Percentiles rank a stretch among this genome's conserved stretches.
Evolutionary conservation across 1,284 basidiomycete genomes (phyloP).

Genomic region (Trichosporon asahii): DNA sequence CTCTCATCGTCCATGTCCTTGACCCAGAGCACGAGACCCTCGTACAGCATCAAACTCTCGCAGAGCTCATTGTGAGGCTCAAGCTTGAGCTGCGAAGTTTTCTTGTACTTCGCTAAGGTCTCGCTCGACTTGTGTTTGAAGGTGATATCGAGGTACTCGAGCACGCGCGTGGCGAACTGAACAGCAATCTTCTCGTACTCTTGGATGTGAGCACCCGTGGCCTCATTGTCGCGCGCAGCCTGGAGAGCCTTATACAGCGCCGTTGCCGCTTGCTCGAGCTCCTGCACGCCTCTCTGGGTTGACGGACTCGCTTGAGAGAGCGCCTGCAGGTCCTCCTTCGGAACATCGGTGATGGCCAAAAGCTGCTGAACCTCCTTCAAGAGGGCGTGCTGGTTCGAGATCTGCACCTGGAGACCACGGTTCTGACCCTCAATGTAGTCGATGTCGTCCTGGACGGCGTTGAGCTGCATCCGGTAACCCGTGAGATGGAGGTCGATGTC

Average conservation of each 20-base stretch:
- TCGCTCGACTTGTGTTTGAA: constrained; percentile 67
- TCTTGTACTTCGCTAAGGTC: constrained; percentile 44
- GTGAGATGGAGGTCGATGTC: constrained; percentile 79
- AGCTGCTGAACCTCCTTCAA: constrained; percentile 78
- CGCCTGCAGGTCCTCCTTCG: constrained; percentile 67
- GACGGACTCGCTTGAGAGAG: constrained; percentile 84
- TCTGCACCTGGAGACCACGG: constrained; percentile 94
- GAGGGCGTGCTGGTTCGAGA: constrained; percentile 85
- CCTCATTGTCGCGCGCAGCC: constrained; percentile 85
- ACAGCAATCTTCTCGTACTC: constrained; percentile 83
- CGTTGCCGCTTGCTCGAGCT: constrained; percentile 75
- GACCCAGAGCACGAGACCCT: constrained; percentile 84
- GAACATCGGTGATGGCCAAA: constrained; percentile 89
- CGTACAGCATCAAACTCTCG: constrained; percentile 77
- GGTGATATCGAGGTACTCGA: constrained; percentile 85
- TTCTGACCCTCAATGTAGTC: constrained; percentile 94
- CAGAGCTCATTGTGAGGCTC: constrained; percentile 70
- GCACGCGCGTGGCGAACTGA: constrained; percentile 86
- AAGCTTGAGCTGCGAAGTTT: constrained; percentile 47
- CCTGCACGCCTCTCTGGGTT: constrained; percentile 67
- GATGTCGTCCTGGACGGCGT: constrained; percentile 91
- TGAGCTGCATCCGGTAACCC: constrained; percentile 89
- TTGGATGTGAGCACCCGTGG: constrained; percentile 82
- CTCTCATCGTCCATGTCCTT: constrained; percentile 88
- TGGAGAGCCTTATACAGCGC: constrained; percentile 93